A percentile compares a stretch with the other conserved stretches of the same genome.
phyloP scores from a whole-genome alignment of 1,284 basidiomycete species.

The Laetiporus sulphureus region DNA sequence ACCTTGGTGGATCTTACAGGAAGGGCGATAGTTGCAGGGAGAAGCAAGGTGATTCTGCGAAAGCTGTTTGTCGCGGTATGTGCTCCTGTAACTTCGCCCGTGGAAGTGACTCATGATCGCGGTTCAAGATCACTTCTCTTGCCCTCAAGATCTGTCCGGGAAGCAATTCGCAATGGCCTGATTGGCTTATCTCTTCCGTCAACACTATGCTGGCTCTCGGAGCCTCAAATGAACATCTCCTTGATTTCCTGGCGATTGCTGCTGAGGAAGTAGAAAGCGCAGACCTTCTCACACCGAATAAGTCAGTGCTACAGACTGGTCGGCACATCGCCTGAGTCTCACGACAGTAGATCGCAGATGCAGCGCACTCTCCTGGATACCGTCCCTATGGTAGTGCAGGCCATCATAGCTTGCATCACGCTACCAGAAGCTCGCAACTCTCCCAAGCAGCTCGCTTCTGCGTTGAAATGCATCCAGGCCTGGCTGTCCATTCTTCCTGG shows the following conservation, averaged over 20 bases:
- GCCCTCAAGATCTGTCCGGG: constrained; percentile 65
- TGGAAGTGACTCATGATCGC: background rate
- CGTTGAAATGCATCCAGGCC: constrained; percentile 72
- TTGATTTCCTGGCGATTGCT: constrained; percentile 80
- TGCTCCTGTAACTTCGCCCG: constrained; percentile 10
- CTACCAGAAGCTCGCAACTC: constrained; percentile 20
- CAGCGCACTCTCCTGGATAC: constrained; percentile 58
- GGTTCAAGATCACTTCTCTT: constrained; percentile 58
- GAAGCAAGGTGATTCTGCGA: constrained; percentile 66
- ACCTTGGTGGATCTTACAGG: constrained; percentile 59
- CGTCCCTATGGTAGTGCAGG: constrained; percentile 61
- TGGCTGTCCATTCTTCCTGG: constrained; percentile 71
- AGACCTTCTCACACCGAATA: constrained; percentile 67
- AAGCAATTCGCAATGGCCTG: constrained; percentile 54
- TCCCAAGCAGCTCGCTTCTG: constrained; percentile 54
- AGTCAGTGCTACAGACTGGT: constrained; percentile 42
- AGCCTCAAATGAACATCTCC: constrained; percentile 46
- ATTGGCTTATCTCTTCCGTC: constrained; percentile 62
- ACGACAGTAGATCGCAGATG: constrained; percentile 46
- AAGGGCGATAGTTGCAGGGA: constrained; percentile 45
- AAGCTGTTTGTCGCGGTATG: constrained; percentile 84
- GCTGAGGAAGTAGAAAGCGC: constrained; percentile 76
- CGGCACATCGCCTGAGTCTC: constrained; percentile 2
- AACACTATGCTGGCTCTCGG: constrained; percentile 51
- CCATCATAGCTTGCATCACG: constrained; percentile 49